Conservation (phyloP, 306 rosid species). For the Casuarina cunninghamiana region DNA sequence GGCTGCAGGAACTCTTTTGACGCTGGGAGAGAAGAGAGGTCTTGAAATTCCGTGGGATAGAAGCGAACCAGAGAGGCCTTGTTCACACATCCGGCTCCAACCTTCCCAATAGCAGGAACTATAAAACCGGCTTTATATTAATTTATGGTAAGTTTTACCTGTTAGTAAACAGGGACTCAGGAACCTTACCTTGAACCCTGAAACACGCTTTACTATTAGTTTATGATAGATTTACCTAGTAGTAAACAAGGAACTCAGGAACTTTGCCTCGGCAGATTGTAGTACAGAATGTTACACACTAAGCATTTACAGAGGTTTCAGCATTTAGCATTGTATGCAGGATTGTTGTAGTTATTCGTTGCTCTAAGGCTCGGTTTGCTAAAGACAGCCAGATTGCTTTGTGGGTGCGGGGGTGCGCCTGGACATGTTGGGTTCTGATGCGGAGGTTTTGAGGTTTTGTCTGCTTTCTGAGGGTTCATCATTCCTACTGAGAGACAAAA, state of each 20-base stretch:
- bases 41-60: constrained; percentile 82
- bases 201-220: no score
- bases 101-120: constrained; percentile 42
- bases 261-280: constrained; percentile 20
- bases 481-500: neutral
- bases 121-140: constrained; percentile 23
- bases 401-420: no score
- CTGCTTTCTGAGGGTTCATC: neutral
- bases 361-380: no score
- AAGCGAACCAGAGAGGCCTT: constrained; percentile 86
- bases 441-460: neutral
- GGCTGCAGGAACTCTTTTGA: constrained; percentile 70
- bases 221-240: no score
- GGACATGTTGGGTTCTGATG: no score
- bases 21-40: constrained; percentile 92
- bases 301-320: neutral
- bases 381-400: no score
- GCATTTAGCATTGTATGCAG: neutral
- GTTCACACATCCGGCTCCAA: constrained; percentile 72
- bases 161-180: constrained; percentile 28
- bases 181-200: neutral
- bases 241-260: neutral
- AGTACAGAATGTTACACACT: constrained; percentile 42
- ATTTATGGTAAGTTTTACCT: constrained; percentile 24
- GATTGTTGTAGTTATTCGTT: neutral